Evolutionary conservation across 192 early-diverging fungal species (phyloP), one percentile per base, ranked within the genome.

Genomic region (Anaeromyces robustus): DNA sequence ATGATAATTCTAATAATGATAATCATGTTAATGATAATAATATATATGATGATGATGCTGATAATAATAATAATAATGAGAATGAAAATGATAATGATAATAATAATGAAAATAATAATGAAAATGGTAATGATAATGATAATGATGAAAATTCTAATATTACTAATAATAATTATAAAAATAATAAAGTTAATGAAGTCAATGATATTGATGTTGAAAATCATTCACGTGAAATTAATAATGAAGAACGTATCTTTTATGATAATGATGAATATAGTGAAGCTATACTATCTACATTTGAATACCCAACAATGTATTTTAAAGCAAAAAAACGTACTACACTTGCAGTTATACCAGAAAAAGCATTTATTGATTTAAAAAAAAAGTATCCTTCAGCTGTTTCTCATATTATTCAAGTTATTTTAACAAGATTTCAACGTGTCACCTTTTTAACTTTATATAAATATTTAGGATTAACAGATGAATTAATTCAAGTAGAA

Each of bases 401-500:
- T 0, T 94, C 97, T 34, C 95, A 97, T 80, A 97, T 99, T 41
- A 92, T 95, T 7, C 97, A 97, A 81, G 96, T 98, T 22, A 97
- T 99, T 80, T 82, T 99, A 82, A 96, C 96, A 2, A 91, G 97
- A 34, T 94, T 99, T 81, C 95, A 98, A 85, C 91, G 97, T 1
- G 96, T 97, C 52, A 98, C 97, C 0, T 91, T 96, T 84, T 87
- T 94, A 83, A 96, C 95, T 6, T 91, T 97, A 79, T 92, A 95
- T 83, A 89, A 92, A 79, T 98, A 97, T 81, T 88, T 97, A 2
- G 95, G 94, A 13, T 83, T 97, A 77, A 93, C 94, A 7, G 91
- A 93, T 78, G 96, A 97, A 81, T 89, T 98, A 3, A 87, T 98
- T 77, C 88, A 91, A 30, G 92, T 96, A 78, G 96, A 99, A 82